Percentiles rank a stretch among this genome's conserved stretches.
phyloP scores from a whole-genome alignment of 1,139 yeast species.

The Hyphopichia burtonii region DNA sequence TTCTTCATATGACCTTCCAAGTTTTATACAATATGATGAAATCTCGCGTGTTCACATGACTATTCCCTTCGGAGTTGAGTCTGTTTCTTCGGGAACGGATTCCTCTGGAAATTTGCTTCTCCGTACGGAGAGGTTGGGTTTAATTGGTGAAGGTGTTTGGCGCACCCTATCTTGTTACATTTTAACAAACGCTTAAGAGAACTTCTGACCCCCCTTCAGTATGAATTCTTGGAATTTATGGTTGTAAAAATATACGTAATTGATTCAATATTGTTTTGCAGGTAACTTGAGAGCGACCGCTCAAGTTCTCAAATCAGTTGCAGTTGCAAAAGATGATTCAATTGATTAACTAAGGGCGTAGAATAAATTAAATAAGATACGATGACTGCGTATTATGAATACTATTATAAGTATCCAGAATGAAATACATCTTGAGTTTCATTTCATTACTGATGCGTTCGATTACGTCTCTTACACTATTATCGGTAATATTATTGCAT shows the following conservation, averaged over 20 bases:
- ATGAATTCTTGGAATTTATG: slow-evolving; percentile 2
- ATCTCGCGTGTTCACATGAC: slow-evolving; percentile 53
- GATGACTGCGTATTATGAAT: slow-evolving; percentile 8
- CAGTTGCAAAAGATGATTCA: neutral
- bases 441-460: slow-evolving; percentile 8
- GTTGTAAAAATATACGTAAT: neutral
- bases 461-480: slow-evolving; percentile 11
- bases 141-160: slow-evolving; percentile 59
- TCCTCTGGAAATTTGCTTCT: slow-evolving; percentile 35
- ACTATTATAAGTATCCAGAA: neutral
- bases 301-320: neutral
- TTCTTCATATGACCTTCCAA: slow-evolving; percentile 51
- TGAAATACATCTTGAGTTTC: slow-evolving; percentile 8
- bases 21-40: slow-evolving; percentile 62
- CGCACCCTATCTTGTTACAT: slow-evolving; percentile 63
- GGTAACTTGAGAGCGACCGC: neutral
- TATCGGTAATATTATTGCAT: slow-evolving; percentile 5
- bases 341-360: neutral
- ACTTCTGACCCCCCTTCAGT: slow-evolving; percentile 40
- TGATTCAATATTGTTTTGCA: slow-evolving; percentile 4
- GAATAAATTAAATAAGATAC: too few relatives aligned
- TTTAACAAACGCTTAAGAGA: slow-evolving; percentile 45
- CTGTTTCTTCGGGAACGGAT: slow-evolving; percentile 21
- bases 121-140: slow-evolving; percentile 46
- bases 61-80: slow-evolving; percentile 51